A percentile compares a stretch with the other conserved stretches of the same genome.
Conservation (phyloP, 116 monocot species). For the Zostera marina region DNA sequence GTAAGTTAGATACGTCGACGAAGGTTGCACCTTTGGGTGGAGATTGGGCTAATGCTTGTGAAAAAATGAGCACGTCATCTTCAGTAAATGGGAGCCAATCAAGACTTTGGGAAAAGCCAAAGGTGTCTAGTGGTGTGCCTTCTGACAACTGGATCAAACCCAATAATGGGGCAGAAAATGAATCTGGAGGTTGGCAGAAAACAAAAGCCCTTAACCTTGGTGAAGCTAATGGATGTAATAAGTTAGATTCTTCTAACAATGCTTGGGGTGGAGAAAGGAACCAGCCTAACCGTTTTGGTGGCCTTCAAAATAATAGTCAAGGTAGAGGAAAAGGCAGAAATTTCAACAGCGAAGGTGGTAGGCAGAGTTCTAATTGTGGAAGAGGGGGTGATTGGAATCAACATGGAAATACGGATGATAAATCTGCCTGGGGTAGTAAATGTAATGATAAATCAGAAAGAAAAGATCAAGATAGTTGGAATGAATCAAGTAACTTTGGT, state of each 20-base stretch:
- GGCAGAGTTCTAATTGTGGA: slow-evolving; percentile 13
- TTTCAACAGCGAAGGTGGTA: background rate
- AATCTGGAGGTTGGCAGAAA: slow-evolving; percentile 6
- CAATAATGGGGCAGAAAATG: background rate
- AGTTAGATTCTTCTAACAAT: slow-evolving; percentile 4
- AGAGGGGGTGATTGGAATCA: slow-evolving; percentile 10
- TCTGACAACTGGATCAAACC: slow-evolving; percentile 10
- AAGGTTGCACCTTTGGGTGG: background rate
- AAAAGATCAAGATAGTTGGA: slow-evolving; percentile 3
- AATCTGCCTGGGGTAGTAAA: background rate
- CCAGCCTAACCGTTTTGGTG: slow-evolving; percentile 8
- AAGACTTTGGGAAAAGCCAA: slow-evolving; percentile 1
- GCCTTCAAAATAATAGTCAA: slow-evolving; percentile 2
- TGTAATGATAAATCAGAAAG: background rate
- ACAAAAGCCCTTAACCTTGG: background rate
- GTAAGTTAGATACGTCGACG: background rate
- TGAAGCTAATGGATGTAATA: slow-evolving; percentile 1
- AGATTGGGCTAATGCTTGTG: background rate
- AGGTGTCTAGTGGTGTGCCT: background rate
- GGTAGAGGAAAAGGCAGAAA: slow-evolving; percentile 10
- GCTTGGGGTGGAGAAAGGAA: slow-evolving; percentile 5
- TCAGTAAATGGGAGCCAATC: slow-evolving; percentile 1
- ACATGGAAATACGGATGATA: background rate
- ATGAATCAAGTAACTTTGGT: background rate
- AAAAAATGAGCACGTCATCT: background rate